Evolutionary conservation across 768 basidiomycete genomes (phyloP), one percentile per base, ranked within the genome.

Genomic region (Gloeophyllum trabeum): DNA sequence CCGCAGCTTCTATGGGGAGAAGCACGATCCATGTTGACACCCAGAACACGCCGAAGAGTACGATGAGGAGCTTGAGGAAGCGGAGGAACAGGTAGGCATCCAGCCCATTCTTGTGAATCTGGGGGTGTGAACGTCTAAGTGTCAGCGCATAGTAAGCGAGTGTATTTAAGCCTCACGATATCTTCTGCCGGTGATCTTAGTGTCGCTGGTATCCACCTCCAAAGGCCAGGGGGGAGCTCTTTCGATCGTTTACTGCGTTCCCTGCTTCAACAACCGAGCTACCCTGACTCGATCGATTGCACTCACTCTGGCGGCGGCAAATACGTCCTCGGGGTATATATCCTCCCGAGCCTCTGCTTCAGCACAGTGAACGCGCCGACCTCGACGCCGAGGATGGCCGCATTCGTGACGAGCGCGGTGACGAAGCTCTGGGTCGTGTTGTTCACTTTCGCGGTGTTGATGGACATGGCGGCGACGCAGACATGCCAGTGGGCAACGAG

Each of bases 321-420:
- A 51, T 72, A 76, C 2, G 75, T 73, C 22, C 81, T 54, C 2
- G 82, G 81, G 41, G 66, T 67, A 52, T 77, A 83, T 48, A 84
- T 74, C 39, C 70, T 58, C 51, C 64, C 64, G n/a, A 83, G 61
- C 35, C 61, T 69, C 47, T 69, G 60, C 52, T 79, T 73, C 45
- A 85, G 54, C 24, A 78, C 44, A 21, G 76, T 44, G 57, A 82
- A 83, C 13, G 70, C 73, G 13, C 61, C 65, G 30, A 82, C 58
- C 58, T 76, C 70, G 32, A 69, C 43, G 10, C 51, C 43, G 32
- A 74, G 64, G 6, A 71, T 56, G n/a, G 48, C 66, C 25, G 53
- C 60, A 54, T 85, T 83, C 39, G 72, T 66, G 13, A 71, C 70
- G 10, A 84, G 58, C 4, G 80, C 70, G 22, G 80, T 78, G 40